These are phyloP conservation scores for Clitocybe nebularis DNA, from an alignment of 1,284 basidiomycete genomes.

Conservation along the genomic window DNA sequence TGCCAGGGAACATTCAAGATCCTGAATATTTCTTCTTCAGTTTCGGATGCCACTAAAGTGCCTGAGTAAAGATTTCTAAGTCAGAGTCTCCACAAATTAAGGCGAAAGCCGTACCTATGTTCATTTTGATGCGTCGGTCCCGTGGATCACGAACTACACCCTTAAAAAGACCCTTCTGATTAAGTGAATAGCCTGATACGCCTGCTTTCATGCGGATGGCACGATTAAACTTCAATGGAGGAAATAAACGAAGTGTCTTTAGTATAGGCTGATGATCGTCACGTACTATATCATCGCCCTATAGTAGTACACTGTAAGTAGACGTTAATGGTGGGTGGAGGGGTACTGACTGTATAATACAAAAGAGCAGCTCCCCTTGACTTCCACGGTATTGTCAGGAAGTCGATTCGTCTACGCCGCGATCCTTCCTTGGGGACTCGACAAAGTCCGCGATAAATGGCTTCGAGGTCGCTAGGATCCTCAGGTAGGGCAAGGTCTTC, in stretches of 20 bases:
- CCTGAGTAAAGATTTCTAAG: slow-evolving; percentile 38
- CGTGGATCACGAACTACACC: slow-evolving; percentile 70
- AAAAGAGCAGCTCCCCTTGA: slow-evolving; percentile 80
- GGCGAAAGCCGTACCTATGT: slow-evolving; percentile 46
- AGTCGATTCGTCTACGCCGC: slow-evolving; percentile 74
- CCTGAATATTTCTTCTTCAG: slow-evolving; percentile 81
- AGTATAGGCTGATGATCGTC: too few relatives aligned
- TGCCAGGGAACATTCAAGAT: slow-evolving; percentile 77
- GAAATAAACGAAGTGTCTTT: too few relatives aligned
- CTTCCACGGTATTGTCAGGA: slow-evolving; percentile 75
- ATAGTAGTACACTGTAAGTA: slow-evolving; percentile 7
- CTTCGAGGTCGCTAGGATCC: slow-evolving; percentile 63
- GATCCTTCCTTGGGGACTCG: slow-evolving; percentile 37
- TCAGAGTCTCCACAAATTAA: background rate
- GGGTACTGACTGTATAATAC: slow-evolving; percentile 77
- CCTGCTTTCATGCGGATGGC: slow-evolving; percentile 82
- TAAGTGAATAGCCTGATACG: slow-evolving; percentile 79
- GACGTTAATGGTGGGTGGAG: background rate
- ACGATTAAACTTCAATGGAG: slow-evolving; percentile 75
- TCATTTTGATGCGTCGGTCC: slow-evolving; percentile 58
- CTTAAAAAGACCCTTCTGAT: slow-evolving; percentile 76
- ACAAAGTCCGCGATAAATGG: slow-evolving; percentile 80
- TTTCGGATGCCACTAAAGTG: slow-evolving; percentile 72
- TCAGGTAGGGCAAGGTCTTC: slow-evolving; percentile 76
- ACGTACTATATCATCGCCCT: slow-evolving; percentile 81